Evolutionary conservation across 345 rosid genomes (phyloP), one percentile per base, ranked within the genome.

Genomic region (Boechera divaricarpa): DNA sequence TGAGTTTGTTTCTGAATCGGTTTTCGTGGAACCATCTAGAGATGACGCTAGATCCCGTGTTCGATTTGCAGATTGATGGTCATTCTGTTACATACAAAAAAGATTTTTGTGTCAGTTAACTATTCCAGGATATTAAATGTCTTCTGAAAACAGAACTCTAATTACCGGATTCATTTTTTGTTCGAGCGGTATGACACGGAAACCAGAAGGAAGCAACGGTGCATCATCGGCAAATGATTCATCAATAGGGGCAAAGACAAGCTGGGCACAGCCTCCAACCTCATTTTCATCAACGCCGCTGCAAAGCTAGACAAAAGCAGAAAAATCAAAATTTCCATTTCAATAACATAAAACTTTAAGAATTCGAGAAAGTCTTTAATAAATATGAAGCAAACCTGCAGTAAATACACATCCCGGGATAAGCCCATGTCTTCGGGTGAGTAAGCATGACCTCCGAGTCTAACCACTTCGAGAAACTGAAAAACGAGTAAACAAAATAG

Each of bases 161-260:
- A 0, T 69, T 63, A 75, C 90, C 83, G 65, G 70, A 83, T 85
- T 91, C 59, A 90, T 11, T 86, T 90, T 94, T 29, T 92, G 84
- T 68, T 94, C 97, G 24, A 94, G 79, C 0, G 97, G 98, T 55
- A 92, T 90, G 86, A 94, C 94, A 12, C 94, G 92, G 63, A 94
- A 94, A 11, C 98, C 98, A 67, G 98, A 94, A 65, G 98, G 91
- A 68, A 94, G 81, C 59, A 94, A 78, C 62, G 97, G 97, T 69
- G 98, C 98, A 82, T 92, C 97, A 83, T 94, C 97, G 12, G 98
- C 94, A 69, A 94, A 94, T 8, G 97, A 89, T 76, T 92, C 98
- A 75, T 94, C 97, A 6, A 94, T 92, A 53, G 98, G 98, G 5
- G 98, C 98, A 85, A 87, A 92, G 56, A 94, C 95, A 63, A 94